Conservation (phyloP, 306 rosid species). For the Vigna reflexopilosa region DNA sequence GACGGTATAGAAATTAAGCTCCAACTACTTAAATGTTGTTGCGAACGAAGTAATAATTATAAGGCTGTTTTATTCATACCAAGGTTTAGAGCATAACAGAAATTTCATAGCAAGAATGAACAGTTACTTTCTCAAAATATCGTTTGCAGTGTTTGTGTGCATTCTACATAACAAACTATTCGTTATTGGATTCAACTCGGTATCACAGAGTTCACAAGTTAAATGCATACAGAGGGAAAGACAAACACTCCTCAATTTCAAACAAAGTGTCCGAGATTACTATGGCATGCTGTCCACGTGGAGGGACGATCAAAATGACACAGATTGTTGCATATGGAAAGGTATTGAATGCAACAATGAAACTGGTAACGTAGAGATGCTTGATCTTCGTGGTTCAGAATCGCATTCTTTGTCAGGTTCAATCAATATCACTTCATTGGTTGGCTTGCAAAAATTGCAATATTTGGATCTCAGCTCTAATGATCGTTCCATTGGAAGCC, state of each 20-base stretch:
- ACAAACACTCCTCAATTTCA: constrained; percentile 31
- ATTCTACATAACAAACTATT: too few relatives aligned
- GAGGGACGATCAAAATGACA: not conserved
- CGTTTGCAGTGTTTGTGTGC: too few relatives aligned
- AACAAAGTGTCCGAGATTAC: not conserved
- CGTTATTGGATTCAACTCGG: too few relatives aligned
- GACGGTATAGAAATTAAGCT: too few relatives aligned
- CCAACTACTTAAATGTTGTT: too few relatives aligned
- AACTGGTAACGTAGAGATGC: constrained; percentile 1
- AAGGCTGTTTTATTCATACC: too few relatives aligned
- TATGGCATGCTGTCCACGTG: constrained; percentile 30
- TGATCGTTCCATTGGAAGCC: accelerated
- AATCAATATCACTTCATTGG: constrained; percentile 6
- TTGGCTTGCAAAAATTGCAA: not conserved
- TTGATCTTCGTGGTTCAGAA: constrained; percentile 7
- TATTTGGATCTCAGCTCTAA: constrained; percentile 30
- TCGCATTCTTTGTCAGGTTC: not conserved
- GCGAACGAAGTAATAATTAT: too few relatives aligned
- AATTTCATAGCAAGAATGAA: too few relatives aligned
- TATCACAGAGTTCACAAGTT: too few relatives aligned
- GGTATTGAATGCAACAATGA: constrained; percentile 25
- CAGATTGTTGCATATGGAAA: constrained; percentile 36
- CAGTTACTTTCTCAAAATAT: too few relatives aligned
- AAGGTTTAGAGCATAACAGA: too few relatives aligned
- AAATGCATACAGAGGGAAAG: too few relatives aligned